phyloP scores from a whole-genome alignment of 1,284 basidiomycete genomes.

The Malassezia pachydermatis region DNA sequence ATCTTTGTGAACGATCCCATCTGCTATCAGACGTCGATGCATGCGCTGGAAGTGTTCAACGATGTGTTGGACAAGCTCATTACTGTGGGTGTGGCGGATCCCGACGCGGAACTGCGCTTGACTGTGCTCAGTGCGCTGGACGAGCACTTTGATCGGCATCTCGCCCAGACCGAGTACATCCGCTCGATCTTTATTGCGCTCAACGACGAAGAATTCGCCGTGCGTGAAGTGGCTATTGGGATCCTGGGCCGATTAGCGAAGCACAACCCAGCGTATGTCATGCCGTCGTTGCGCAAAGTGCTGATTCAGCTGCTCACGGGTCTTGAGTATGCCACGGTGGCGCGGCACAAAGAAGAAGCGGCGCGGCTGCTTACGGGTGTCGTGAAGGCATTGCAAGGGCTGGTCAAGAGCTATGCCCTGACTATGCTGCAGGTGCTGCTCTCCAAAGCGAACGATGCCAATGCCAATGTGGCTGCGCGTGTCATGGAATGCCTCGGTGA shows the following conservation, averaged over 20 bases:
- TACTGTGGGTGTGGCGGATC: constrained; percentile 93
- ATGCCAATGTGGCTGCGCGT: constrained; percentile 79
- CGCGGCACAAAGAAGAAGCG: constrained; percentile 60
- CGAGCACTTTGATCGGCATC: constrained; percentile 89
- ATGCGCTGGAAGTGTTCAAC: constrained; percentile 93
- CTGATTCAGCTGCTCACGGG: constrained; percentile 94
- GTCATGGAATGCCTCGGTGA: constrained; percentile 92
- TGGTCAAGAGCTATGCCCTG: constrained; percentile 94
- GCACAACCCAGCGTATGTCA: constrained; percentile 96
- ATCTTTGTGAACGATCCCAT: constrained; percentile 86
- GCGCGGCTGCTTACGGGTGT: constrained; percentile 44
- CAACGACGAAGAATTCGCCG: constrained; percentile 92
- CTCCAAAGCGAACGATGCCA: constrained; percentile 72
- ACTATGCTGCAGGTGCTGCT: constrained; percentile 87
- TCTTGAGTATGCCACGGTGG: constrained; percentile 85
- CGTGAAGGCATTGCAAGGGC: constrained; percentile 64
- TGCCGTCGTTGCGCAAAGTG: constrained; percentile 91
- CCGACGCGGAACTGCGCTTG: constrained; percentile 49
- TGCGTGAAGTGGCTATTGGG: constrained; percentile 76
- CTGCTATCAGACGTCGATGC: constrained; percentile 87
- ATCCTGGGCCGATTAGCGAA: constrained; percentile 88
- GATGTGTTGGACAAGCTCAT: constrained; percentile 94
- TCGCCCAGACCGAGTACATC: constrained; percentile 97
- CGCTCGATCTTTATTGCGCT: constrained; percentile 91
- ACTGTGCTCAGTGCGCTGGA: constrained; percentile 74